A percentile compares a stretch with the other conserved stretches of the same genome.
Conservation (phyloP, 2,329 filamentous ascomycete species). For the Leptoxyphium fumago region DNA sequence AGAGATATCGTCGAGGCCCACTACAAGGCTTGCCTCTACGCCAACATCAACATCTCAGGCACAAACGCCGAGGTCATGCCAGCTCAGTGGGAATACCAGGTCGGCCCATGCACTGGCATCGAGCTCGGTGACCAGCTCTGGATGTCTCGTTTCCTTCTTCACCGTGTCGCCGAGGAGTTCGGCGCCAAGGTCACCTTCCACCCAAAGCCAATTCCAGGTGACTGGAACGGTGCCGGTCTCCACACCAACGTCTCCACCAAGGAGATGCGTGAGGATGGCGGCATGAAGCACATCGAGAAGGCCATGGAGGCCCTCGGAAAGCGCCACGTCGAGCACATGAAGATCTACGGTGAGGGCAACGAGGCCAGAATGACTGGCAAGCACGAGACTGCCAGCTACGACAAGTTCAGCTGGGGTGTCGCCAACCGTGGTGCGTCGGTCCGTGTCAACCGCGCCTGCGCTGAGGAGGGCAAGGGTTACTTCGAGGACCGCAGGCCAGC, state of each 20-base stretch:
- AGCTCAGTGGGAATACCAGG: constrained; percentile 96
- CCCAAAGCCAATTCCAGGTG: constrained; percentile 87
- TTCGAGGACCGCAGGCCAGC: constrained; percentile 59
- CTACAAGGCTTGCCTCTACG: constrained; percentile 80
- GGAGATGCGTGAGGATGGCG: constrained; percentile 77
- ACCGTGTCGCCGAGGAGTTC: constrained; percentile 90
- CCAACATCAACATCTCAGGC: constrained; percentile 84
- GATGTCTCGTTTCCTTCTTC: constrained; percentile 78
- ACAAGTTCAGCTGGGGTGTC: constrained; percentile 85
- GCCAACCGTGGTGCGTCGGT: constrained; percentile 93
- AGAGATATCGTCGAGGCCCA: constrained; percentile 94
- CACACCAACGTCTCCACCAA: constrained; percentile 89
- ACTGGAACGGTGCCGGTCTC: constrained; percentile 94
- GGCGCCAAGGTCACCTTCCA: constrained; percentile 89
- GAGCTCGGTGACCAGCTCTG: constrained; percentile 90
- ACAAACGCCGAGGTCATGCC: constrained; percentile 99
- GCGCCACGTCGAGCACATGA: constrained; percentile 48
- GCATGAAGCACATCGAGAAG: constrained; percentile 83
- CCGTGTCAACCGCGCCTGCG: constrained; percentile 74
- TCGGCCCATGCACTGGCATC: constrained; percentile 80
- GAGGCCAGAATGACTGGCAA: constrained; percentile 81
- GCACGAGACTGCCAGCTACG: constrained; percentile 89
- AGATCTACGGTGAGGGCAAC: constrained; percentile 92
- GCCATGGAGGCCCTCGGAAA: constrained; percentile 46
- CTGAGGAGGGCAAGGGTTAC: constrained; percentile 83